Conservation (phyloP, 2,329 filamentous ascomycete genomes). For the Venturia oleaginea region DNA sequence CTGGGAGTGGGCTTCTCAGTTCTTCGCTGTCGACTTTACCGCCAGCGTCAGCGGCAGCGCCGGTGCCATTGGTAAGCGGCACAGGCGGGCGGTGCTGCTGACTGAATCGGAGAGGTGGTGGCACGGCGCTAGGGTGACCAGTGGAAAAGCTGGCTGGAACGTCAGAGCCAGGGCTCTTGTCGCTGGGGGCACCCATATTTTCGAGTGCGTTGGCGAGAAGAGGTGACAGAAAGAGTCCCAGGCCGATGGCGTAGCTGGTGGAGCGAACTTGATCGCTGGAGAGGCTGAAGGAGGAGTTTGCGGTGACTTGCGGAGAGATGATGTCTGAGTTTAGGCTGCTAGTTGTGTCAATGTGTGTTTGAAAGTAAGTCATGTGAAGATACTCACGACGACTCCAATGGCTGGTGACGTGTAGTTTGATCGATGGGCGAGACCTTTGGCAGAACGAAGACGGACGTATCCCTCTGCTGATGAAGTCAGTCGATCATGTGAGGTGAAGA, state of each 20-base stretch:
- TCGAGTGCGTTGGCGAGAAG: neutral
- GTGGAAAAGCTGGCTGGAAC: neutral
- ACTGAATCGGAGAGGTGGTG: conserved; percentile 4
- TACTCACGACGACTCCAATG: neutral
- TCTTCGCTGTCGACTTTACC: neutral
- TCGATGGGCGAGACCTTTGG: neutral
- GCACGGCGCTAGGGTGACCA: conserved; percentile 6
- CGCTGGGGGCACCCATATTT: neutral
- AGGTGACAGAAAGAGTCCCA: neutral
- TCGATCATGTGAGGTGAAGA: neutral
- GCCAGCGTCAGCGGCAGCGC: neutral
- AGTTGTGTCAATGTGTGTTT: neutral
- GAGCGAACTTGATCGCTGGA: neutral
- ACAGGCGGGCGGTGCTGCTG: neutral
- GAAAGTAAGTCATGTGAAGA: neutral
- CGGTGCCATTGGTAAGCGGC: neutral
- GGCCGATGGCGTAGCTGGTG: neutral
- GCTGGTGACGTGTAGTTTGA: neutral
- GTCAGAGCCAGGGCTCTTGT: neutral
- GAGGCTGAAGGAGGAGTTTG: neutral
- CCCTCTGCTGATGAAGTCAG: neutral
- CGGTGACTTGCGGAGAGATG: neutral
- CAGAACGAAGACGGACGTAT: neutral
- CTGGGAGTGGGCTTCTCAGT: neutral
- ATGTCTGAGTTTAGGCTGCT: neutral